These are phyloP conservation scores for Dactylellina haptotyla DNA, from an alignment of 2,329 filamentous ascomycete species.

Conservation along the genomic window DNA sequence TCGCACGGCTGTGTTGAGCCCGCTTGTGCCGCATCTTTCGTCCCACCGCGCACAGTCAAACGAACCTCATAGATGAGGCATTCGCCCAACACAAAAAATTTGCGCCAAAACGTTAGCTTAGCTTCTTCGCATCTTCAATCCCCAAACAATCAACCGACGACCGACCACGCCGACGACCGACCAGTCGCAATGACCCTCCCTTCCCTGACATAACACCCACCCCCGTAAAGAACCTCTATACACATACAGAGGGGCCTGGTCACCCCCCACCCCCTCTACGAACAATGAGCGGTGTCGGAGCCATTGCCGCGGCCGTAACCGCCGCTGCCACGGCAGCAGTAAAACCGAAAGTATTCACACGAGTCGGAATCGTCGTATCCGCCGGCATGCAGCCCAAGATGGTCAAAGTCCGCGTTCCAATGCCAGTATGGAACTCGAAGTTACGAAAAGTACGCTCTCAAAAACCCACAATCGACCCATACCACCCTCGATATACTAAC, in stretches of 20 bases:
- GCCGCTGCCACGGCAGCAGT: slow-evolving; percentile 12
- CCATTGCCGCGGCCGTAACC: slow-evolving; percentile 12
- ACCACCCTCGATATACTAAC: not conserved
- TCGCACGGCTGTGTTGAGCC: no score
- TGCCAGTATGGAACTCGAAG: slow-evolving; percentile 75
- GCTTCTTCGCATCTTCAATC: slow-evolving; percentile 6
- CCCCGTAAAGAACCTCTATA: no score
- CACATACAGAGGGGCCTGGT: no score
- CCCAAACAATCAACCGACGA: not conserved
- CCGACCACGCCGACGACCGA: not conserved
- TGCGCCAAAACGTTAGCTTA: slow-evolving; percentile 27
- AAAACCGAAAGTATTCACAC: slow-evolving; percentile 22
- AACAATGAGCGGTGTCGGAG: slow-evolving; percentile 1
- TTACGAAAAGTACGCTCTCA: slow-evolving; percentile 71
- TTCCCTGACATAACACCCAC: no score
- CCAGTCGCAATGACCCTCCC: slow-evolving; percentile 29
- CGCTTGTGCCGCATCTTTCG: not conserved
- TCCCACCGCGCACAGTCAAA: not conserved
- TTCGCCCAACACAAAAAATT: slow-evolving; percentile 30
- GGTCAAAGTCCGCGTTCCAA: slow-evolving; percentile 78
- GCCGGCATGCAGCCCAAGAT: slow-evolving; percentile 81
- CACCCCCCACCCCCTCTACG: not conserved
- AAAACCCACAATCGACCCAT: not conserved
- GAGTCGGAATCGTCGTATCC: slow-evolving; percentile 75
- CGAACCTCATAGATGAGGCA: slow-evolving; percentile 14